Percentiles rank a stretch among this genome's conserved stretches.
Conservation (phyloP, 1,284 basidiomycete species). For the Phlebopus sp. region DNA sequence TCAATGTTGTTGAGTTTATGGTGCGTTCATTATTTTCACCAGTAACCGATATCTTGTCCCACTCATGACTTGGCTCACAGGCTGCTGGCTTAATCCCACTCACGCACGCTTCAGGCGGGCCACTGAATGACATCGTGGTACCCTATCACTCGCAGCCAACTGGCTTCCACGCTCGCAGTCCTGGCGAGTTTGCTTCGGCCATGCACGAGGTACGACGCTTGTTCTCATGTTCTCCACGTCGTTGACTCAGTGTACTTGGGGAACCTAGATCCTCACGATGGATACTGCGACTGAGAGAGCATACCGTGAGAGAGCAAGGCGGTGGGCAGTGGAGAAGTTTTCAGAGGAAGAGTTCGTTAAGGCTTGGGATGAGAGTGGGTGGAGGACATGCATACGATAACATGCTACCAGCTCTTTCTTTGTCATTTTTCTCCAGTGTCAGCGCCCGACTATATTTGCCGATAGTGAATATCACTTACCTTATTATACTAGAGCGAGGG, state of each 20-base stretch:
- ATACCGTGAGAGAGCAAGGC: constrained; percentile 69
- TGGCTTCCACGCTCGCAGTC: constrained; percentile 82
- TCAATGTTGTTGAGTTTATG: constrained; percentile 98
- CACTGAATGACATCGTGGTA: constrained; percentile 87
- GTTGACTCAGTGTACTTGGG: background rate
- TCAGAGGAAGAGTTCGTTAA: constrained; percentile 75
- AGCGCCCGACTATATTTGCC: no score
- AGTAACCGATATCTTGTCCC: constrained; percentile 2
- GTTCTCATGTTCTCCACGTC: background rate
- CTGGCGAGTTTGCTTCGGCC: constrained; percentile 68
- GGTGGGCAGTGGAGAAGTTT: constrained; percentile 69
- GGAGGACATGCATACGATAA: constrained; percentile 34
- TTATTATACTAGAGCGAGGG: no score
- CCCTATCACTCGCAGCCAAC: constrained; percentile 50
- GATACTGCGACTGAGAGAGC: constrained; percentile 50
- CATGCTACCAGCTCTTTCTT: no score
- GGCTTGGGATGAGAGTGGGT: constrained; percentile 67
- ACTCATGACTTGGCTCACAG: constrained; percentile 39
- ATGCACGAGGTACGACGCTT: constrained; percentile 52
- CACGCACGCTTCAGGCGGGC: constrained; percentile 91
- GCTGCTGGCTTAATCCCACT: constrained; percentile 93
- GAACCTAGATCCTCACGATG: constrained; percentile 48
- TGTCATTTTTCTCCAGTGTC: no score
- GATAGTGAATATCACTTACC: no score
- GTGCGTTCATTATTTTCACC: constrained; percentile 41